Evolutionary conservation across 352 stramenopile genomes (phyloP).

Genomic region (Phytopythium oedochilum): DNA sequence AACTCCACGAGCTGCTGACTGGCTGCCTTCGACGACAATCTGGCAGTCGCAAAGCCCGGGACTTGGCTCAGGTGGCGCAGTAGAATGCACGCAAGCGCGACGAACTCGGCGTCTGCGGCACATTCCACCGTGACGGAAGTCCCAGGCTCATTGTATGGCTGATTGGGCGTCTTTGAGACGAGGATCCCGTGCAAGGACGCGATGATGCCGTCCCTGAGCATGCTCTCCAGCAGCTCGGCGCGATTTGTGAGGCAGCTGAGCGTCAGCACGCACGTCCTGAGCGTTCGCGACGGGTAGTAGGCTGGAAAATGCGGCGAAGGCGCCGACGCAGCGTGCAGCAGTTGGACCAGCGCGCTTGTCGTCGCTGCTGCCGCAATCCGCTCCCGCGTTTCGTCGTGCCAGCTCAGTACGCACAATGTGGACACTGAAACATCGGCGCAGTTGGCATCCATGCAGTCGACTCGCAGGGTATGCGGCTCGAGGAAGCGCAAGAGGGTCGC

Average conservation of each 20-base stretch:
- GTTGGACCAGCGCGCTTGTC: background rate
- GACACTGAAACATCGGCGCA: conserved; percentile 38
- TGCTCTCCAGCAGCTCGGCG: conserved; percentile 29
- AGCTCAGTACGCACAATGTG: conserved; percentile 49
- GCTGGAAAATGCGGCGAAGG: background rate
- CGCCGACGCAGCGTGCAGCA: background rate
- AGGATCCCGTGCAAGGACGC: conserved; percentile 34
- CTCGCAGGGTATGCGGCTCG: conserved; percentile 14
- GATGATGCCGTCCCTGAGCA: conserved; percentile 45
- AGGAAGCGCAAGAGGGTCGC: conserved; percentile 31
- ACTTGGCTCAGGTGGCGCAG: conserved; percentile 54
- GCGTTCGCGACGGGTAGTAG: conserved; percentile 12
- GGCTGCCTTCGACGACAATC: background rate
- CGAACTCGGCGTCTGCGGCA: conserved; percentile 22
- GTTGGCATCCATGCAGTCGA: conserved; percentile 17
- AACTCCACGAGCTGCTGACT: conserved; percentile 26
- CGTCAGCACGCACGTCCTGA: conserved; percentile 51
- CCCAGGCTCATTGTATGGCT: background rate
- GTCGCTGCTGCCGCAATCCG: conserved; percentile 8
- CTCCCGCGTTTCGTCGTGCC: conserved; percentile 47
- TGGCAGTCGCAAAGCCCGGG: conserved; percentile 10
- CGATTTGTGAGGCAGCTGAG: conserved; percentile 51
- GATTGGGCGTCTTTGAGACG: background rate
- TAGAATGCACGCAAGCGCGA: conserved; percentile 50
- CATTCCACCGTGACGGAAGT: background rate